phyloP scores from a whole-genome alignment of 2,329 filamentous ascomycete species.

The Cadophora sp. region DNA sequence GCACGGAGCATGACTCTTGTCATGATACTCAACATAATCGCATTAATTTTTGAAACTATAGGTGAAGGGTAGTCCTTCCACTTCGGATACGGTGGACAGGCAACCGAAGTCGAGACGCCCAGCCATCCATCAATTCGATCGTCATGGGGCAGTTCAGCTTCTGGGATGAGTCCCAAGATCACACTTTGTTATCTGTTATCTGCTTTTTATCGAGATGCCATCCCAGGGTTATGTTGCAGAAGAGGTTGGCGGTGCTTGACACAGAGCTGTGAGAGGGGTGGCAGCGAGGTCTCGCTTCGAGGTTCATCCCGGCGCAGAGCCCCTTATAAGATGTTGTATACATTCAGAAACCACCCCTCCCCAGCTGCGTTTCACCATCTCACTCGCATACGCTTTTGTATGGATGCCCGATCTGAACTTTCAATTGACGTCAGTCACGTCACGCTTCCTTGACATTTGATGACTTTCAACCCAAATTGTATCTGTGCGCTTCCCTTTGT shows the following conservation, averaged over 20 bases:
- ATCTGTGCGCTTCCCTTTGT: conserved; percentile 14
- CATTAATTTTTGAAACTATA: conserved; percentile 12
- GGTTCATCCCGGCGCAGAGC: conserved; percentile 26
- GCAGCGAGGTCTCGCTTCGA: conserved; percentile 26
- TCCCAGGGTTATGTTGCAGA: conserved; percentile 18
- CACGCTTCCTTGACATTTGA: background rate
- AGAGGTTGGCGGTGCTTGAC: conserved; percentile 17
- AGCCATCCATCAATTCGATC: conserved; percentile 1
- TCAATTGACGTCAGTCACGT: conserved; percentile 27
- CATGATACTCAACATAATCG: background rate
- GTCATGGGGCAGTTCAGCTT: background rate
- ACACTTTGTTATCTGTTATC: background rate
- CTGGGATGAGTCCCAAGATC: background rate
- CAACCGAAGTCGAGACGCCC: conserved; percentile 8
- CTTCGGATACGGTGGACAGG: background rate
- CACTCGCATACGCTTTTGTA: conserved; percentile 23
- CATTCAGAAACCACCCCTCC: conserved; percentile 4
- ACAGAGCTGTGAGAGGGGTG: conserved; percentile 12
- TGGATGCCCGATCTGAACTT: conserved; percentile 14
- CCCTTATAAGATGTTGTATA: conserved; percentile 23
- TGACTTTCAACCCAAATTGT: conserved; percentile 5
- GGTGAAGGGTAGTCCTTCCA: conserved; percentile 7
- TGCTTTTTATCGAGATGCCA: conserved; percentile 10
- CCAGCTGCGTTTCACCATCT: conserved; percentile 23
- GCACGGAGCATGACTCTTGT: background rate